phyloP scores from a whole-genome alignment of 257 asterid genomes.

The Paraleonurus japonicus region DNA sequence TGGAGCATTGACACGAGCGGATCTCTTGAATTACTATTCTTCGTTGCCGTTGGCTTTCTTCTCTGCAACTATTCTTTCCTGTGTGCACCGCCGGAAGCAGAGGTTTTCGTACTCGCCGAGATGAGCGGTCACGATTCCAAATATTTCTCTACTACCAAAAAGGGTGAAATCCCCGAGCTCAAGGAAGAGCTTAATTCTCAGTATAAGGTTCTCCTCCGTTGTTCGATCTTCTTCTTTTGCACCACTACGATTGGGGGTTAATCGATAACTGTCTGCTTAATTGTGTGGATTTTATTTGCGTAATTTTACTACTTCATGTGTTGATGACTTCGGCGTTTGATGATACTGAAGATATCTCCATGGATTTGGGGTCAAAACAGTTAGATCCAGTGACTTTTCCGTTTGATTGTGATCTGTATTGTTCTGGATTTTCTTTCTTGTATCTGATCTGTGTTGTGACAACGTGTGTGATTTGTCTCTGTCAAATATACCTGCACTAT shows the following conservation, averaged over 20 bases:
- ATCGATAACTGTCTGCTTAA: conserved; percentile 8
- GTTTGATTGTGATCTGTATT: conserved; percentile 12
- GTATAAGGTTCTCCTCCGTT: conserved; percentile 69
- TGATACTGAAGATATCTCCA: conserved; percentile 15
- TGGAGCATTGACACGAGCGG: not conserved
- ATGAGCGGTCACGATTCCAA: conserved; percentile 99
- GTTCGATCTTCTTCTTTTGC: conserved; percentile 3
- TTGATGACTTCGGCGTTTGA: conserved; percentile 28
- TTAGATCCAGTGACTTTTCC: conserved; percentile 44
- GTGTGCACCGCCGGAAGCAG: conserved; percentile 29
- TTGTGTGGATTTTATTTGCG: not conserved
- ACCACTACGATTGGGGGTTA: not conserved
- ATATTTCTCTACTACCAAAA: conserved; percentile 97
- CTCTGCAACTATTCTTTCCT: conserved; percentile 5
- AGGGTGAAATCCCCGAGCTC: conserved; percentile 99
- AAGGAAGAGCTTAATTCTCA: conserved; percentile 98
- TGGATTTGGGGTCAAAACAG: conserved; percentile 29
- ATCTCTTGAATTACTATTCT: conserved; percentile 22
- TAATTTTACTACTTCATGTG: not conserved
- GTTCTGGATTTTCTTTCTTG: conserved; percentile 11
- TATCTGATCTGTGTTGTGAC: conserved; percentile 28
- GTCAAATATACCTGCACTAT: not conserved
- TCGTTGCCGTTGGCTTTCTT: conserved; percentile 26
- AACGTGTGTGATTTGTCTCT: not conserved
- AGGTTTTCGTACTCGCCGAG: conserved; percentile 24